Base-by-base conservation (phyloP, 192 early-diverging fungal species). In the Linnemannia zychae region DNA sequence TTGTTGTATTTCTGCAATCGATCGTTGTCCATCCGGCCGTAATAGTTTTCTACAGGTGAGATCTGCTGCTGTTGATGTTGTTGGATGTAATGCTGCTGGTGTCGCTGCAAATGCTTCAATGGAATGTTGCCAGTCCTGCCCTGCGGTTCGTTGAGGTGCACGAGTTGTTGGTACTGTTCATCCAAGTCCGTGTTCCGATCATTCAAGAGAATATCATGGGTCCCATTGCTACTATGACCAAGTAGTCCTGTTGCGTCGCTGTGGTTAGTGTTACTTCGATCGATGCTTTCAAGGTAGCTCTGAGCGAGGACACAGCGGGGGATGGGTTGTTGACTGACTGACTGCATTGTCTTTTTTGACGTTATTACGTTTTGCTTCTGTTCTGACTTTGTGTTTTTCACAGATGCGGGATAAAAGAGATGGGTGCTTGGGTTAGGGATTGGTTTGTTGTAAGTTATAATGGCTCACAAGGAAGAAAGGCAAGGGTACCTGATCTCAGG, bases 161-260 rank as follows among this genome's bases (percentile, higher is more conserved):
- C 72, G 9, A 75, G 18, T 18, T 78, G 71, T n/a, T 78, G 82
- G 24, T 84, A 71, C 47, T 75, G 20, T 28, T 84, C 67, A 44
- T 79, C 74, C 48, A 79, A 15, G 34, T 85, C 82, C 17, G 77
- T 44, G 38, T 85, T 85, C 33, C 67, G 53, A 16, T 79, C 74
- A 7, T 75, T 40, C 50, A 40, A 66, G 1, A n/a, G 28, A 38
- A 46, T 11, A 28, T 5, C n/a, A n/a, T n/a, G n/a, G n/a, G 31
- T 7, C 7, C 22, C n/a, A n/a, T n/a, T n/a, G 60, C 22, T 22
- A 50, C 50, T 44, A 31, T 46, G 60, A 68, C 28, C 49, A 63
- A 31, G 57, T 63, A 31, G 57, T 13, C 2, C 28, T 63, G 57
- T 31, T 3, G 57, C 9, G 12, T 31, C 12, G 63, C 24, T 60